These are phyloP conservation scores for Nigrospora osmanthi DNA, from an alignment of 2,329 filamentous ascomycete species.

Conservation along the genomic window DNA sequence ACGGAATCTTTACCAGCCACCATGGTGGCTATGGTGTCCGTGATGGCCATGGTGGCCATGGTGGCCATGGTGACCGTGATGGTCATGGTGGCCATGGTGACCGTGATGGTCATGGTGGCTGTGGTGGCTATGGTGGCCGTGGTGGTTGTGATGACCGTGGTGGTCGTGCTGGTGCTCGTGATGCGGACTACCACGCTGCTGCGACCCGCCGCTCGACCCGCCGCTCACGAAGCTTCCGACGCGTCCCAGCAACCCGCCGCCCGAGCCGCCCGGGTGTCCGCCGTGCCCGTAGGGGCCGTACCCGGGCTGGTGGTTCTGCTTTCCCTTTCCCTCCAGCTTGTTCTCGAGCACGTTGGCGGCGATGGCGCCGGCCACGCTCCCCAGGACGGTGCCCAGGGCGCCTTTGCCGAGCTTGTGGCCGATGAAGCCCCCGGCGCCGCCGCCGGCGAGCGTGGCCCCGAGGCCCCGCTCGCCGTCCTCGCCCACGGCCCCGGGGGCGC, in stretches of 20 bases:
- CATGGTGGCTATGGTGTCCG: neutral
- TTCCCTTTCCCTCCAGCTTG: conserved; percentile 22
- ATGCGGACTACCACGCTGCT: conserved; percentile 3
- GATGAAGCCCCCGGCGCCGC: conserved; percentile 43
- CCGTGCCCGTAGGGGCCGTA: conserved; percentile 7
- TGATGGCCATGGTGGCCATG: neutral
- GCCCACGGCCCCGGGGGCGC: conserved; percentile 4
- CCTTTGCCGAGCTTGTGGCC: conserved; percentile 49
- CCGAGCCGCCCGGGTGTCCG: conserved; percentile 8
- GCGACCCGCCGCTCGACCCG: conserved; percentile 5
- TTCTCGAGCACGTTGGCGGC: conserved; percentile 44
- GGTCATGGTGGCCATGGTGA: conserved; percentile 7
- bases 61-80: conserved; percentile 7
- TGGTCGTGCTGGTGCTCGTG: conserved; percentile 10
- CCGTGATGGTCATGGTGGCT: conserved; percentile 11
- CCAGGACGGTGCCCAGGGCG: conserved; percentile 42
- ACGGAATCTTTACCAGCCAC: neutral
- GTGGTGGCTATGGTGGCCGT: conserved; percentile 8
- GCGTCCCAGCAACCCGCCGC: conserved; percentile 13
- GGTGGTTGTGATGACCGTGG: conserved; percentile 1
- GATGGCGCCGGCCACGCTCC: conserved; percentile 44
- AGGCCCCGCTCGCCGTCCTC: conserved; percentile 45
- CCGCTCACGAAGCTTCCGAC: conserved; percentile 11
- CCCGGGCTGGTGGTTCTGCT: conserved; percentile 10
- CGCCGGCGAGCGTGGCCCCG: conserved; percentile 43